A percentile compares a stretch with the other conserved stretches of the same genome.
Evolutionary conservation across 257 asterid genomes (phyloP).

Genomic region (Henckelia pumila): DNA sequence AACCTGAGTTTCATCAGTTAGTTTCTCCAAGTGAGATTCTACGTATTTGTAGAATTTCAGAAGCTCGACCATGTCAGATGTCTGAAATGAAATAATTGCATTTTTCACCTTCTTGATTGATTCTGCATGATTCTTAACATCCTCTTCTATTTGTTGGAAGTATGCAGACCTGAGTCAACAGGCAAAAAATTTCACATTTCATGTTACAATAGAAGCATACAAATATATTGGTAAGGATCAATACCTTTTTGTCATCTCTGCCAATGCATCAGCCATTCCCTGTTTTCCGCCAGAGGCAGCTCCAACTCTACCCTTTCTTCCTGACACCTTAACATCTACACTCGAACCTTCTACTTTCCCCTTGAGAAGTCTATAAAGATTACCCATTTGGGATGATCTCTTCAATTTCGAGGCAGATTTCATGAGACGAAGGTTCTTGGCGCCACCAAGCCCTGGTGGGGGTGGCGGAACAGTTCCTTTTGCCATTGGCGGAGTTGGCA

Average conservation of each 20-base stretch:
- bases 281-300: constrained; percentile 66
- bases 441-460: constrained; percentile 47
- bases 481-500: constrained; percentile 37
- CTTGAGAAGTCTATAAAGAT: constrained; percentile 76
- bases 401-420: constrained; percentile 60
- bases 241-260: constrained; percentile 93
- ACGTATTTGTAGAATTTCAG: constrained; percentile 52
- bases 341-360: constrained; percentile 83
- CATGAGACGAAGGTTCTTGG: constrained; percentile 44
- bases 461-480: constrained; percentile 65
- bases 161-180: constrained; percentile 68
- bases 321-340: constrained; percentile 41
- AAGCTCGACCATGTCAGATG: constrained; percentile 76
- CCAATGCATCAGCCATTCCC: constrained; percentile 98
- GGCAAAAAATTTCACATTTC: not conserved
- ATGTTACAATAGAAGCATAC: not conserved
- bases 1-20: constrained; percentile 83
- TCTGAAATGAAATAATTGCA: constrained; percentile 48
- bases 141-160: constrained; percentile 84
- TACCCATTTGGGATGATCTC: constrained; percentile 89
- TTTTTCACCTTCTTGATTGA: constrained; percentile 52
- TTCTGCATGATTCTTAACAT: constrained; percentile 52
- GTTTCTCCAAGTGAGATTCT: constrained; percentile 75
- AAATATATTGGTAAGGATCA: not conserved
- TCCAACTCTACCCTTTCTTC: constrained; percentile 54